These are phyloP conservation scores for Pyrenophora teres DNA, from an alignment of 2,329 filamentous ascomycete genomes.

Conservation along the genomic window DNA sequence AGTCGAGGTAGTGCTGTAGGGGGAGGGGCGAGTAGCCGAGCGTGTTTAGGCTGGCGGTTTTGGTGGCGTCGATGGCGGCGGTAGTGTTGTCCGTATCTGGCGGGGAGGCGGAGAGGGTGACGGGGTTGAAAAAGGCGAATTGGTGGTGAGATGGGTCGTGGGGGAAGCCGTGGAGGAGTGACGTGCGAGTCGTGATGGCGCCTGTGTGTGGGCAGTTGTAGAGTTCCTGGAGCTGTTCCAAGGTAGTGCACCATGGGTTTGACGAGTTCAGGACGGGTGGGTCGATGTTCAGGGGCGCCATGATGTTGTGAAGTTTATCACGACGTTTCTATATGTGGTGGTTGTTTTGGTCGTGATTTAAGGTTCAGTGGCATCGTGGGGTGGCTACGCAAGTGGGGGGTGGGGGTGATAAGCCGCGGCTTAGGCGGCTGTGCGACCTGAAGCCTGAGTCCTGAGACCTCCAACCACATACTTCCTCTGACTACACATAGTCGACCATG, in stretches of 20 bases:
- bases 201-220: conserved; percentile 68
- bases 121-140: conserved; percentile 66
- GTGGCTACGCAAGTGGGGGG: not conserved
- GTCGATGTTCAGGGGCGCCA: conserved; percentile 55
- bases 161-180: conserved; percentile 66
- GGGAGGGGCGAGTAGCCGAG: conserved; percentile 73
- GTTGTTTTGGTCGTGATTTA: not conserved
- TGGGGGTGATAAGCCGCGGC: not conserved
- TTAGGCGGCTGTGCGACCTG: too few species aligned
- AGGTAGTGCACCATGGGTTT: conserved; percentile 73
- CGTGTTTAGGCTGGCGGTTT: conserved; percentile 62
- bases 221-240: conserved; percentile 64
- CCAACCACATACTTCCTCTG: too few species aligned
- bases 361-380: not conserved
- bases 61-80: conserved; percentile 25
- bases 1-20: conserved; percentile 63
- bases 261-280: conserved; percentile 76
- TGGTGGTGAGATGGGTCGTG: conserved; percentile 67
- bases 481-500: too few species aligned
- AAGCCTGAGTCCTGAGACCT: too few species aligned
- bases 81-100: conserved; percentile 20
- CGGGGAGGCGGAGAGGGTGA: conserved; percentile 35
- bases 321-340: not conserved
- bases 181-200: conserved; percentile 75
- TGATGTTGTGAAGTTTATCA: not conserved